Percentiles rank a stretch among this genome's conserved stretches.
Evolutionary conservation across 305 asterid genomes (phyloP).

Genomic region (Ajuga reptans): DNA sequence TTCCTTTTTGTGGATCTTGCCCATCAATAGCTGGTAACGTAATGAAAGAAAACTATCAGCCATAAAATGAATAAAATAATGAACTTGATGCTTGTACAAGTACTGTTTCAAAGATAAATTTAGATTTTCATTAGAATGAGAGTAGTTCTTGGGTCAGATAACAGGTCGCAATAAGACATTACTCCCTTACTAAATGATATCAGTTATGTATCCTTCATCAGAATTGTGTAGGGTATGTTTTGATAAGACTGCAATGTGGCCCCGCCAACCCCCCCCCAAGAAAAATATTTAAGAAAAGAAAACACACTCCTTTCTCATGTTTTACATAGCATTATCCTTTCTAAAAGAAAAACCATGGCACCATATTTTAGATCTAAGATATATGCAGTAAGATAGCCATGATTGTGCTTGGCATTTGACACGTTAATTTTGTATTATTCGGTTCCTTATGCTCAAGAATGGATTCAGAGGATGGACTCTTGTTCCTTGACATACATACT

Average conservation of each 20-base stretch:
- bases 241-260: not conserved
- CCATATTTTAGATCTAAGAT: not conserved
- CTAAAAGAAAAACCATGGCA: not conserved
- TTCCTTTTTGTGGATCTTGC: not conserved
- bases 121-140: not conserved
- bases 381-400: not conserved
- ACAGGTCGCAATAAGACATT: not conserved
- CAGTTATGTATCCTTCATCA: not conserved
- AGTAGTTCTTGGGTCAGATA: not conserved
- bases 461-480: not conserved
- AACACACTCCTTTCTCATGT: not conserved
- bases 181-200: not conserved
- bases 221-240: not conserved
- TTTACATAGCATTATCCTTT: not conserved
- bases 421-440: not conserved
- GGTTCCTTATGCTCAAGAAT: not conserved
- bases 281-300: not conserved
- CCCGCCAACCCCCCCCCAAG: not conserved
- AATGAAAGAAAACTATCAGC: not conserved
- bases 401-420: not conserved
- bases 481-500: not conserved
- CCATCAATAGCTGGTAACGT: conserved; percentile 7
- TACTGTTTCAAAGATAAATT: not conserved
- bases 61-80: not conserved
- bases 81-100: conserved; percentile 7